Percentiles rank a stretch among this genome's conserved stretches.
Conservation (phyloP, 2,329 filamentous ascomycete species). For the Blumeriella jaapii region DNA sequence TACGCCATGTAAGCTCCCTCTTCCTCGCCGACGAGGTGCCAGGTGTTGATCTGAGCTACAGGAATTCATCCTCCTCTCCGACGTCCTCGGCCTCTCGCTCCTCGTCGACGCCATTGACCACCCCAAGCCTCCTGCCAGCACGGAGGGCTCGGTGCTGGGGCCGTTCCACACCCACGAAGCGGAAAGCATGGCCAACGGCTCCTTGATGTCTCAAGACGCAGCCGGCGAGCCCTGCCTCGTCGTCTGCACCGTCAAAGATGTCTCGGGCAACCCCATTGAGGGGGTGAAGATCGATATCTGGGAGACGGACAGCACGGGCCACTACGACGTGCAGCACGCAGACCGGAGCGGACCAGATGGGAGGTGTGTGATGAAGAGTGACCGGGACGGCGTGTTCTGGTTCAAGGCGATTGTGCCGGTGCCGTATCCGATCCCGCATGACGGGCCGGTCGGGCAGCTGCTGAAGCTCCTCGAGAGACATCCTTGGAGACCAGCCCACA, state of each 20-base stretch:
- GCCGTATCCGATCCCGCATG: conserved; percentile 73
- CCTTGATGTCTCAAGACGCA: conserved; percentile 54
- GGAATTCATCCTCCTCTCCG: conserved; percentile 76
- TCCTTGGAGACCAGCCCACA: conserved; percentile 63
- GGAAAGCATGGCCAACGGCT: conserved; percentile 42
- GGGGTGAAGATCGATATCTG: conserved; percentile 70
- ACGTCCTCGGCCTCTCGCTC: conserved; percentile 67
- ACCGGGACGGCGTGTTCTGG: conserved; percentile 66
- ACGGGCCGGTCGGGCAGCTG: conserved; percentile 71
- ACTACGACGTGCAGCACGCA: conserved; percentile 71
- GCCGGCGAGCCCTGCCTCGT: conserved; percentile 60
- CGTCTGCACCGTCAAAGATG: conserved; percentile 61
- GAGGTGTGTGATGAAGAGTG: conserved; percentile 57
- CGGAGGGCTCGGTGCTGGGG: conserved; percentile 70
- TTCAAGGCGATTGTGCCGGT: conserved; percentile 79
- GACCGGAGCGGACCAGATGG: conserved; percentile 56
- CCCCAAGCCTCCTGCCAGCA: conserved; percentile 58
- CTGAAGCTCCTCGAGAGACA: conserved; percentile 58
- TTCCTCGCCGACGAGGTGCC: background rate
- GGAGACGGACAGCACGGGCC: conserved; percentile 72
- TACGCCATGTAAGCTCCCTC: conserved; percentile 48
- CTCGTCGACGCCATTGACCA: conserved; percentile 77
- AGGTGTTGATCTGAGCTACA: conserved; percentile 21
- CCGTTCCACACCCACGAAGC: conserved; percentile 80
- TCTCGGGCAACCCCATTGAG: conserved; percentile 46